Evolutionary conservation across 75 land plant species (phyloP), one percentile per base, ranked within the genome.

Genomic region (Pinus albicaulis): DNA sequence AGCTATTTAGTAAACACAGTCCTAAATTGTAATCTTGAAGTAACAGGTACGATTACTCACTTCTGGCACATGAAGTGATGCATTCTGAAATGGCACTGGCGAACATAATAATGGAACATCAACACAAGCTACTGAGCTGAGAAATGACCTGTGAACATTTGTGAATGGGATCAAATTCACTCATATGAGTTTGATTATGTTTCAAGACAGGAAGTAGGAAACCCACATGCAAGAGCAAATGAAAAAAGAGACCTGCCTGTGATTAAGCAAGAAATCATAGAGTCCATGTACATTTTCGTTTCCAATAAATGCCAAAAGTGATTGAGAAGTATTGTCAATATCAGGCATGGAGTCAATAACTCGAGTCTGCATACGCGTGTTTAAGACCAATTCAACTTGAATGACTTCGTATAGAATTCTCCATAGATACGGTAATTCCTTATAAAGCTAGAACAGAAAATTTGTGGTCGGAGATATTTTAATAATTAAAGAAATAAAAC

Each of bases 81-180:
- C 92, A 88, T 92, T 90, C 52, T 87, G 80, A 73, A 95, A 95
- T 55, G 91, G 86, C 38, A 89, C 86, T 65, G 97, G 98, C 11
- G 99, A 82, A 86, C 83, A 92, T 24, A 96, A 75, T 17, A 84
- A 74, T 70, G 99, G 99, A 76, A 94, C 94, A 87, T 96, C 99
- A 63, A 69, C 57, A 34, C 75, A 83, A 61, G 82, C 77, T 71
- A 91, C 80, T 52, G 85, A 83, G 59, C 81, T 76, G 53, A 92
- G 60, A 44, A 94, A 84, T 62, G 82, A 84, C 77, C 99, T 96
- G 87, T 12, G 41, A 66, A 16, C 36, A 76, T 34, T 41, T 38
- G 44, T 38, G 16, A 76, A 24, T 22, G 44, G 44, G 13, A 75
- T 20, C 59, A 36, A 52, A 2, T 53, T 52, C 56, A 73, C 23